Base-by-base conservation (phyloP, 2,329 filamentous ascomycete species). In the Colletotrichum echinochloae region DNA sequence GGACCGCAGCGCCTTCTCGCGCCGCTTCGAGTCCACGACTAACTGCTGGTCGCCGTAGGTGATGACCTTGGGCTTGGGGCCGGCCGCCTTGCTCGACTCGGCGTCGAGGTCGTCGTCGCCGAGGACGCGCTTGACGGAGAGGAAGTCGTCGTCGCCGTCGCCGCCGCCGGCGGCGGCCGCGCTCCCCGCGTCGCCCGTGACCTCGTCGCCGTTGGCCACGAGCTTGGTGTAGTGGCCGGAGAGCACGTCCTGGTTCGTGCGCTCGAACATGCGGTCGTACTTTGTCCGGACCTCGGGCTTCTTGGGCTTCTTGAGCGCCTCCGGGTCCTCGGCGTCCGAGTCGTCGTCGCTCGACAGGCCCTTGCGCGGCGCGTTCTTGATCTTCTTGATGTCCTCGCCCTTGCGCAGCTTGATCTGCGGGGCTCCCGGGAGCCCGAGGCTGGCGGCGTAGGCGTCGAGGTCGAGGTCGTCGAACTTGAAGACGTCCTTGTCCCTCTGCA, bases 231-330 rank as follows among this genome's bases (percentile, higher is more conserved):
- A 98, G 82, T 99, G 96, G 66, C 92, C 90, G n/a, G 95, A 95
- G 73, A 99, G 83, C 39, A 99, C 93, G 78, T 98, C 95, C 81
- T 98, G 95, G 81, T 99, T 99, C 75, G 92, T 93, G 71, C 96
- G 88, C 84, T 98, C 95, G 81, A 98, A 98, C 96, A 99, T 98
- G 75, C 94, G 92, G 81, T 99, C 94, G 79, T 97, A 97, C 81
- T 97, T 98, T 39, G 97, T 99, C 72, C 94, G 89, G 23, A 97
- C 93, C 75, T 90, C 88, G 14, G 87, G 85, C 82, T 93, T 91
- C 81, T 91, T 90, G 79, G 88, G 90, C 71, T 84, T 82, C 74
- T 84, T 83, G 67, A 83, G 83, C 76, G 87, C 86, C 41, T 79
- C 76, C 48, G 79, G 51, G 26, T 83, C 84, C 5, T 80, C 83